Base-by-base conservation (phyloP, 768 basidiomycete species). In the Suillus ampliporus region DNA sequence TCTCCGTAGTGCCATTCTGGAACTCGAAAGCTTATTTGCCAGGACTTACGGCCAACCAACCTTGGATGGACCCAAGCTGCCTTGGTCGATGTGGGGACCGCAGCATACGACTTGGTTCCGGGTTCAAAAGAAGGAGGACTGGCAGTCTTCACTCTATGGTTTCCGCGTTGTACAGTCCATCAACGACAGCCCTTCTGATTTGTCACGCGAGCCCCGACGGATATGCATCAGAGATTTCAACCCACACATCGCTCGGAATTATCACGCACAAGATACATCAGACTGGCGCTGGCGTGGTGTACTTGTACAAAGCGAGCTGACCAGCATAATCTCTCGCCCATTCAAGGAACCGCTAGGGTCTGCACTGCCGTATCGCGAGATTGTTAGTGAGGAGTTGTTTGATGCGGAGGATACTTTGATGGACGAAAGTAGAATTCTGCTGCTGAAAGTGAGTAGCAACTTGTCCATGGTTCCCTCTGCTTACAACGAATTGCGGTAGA, bases 81-180 rank as follows among this genome's bases (percentile, higher is more conserved):
- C 17, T 50, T 50, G 48, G 48, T 50, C 15, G 17, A 50, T 2
- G 17, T 50, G 48, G 48, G 15, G 79, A 11, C 82, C 82, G 3
- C 68, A 71, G 37, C 80, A 74, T 65, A 85, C 84, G 9, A 80
- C 84, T 13, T 86, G 85, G 84, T 86, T 85, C 64, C 75, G 78
- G 31, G 31, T 31, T 59, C 67, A 85, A 84, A 84, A 83, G 85
- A 6, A 31, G 3, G 31, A 31, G 31, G 31, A 6, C 31, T 31
- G 31, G 31, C 31, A 31, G 31, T 31, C 31, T 31, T 82, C 84
- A 23, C 31, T n/a, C n/a, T 83, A 83, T 65, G 85, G 85, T 6
- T 72, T 82, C 61, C 74, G 83, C 28, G 81, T 84, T 5, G 79
- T 82, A 6, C 4, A 8, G 85, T 85, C 78, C 64, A 71, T 53